These are phyloP conservation scores for Lineolata rhizophorae DNA, from an alignment of 495 filamentous ascomycete species.

Conservation along the genomic window DNA sequence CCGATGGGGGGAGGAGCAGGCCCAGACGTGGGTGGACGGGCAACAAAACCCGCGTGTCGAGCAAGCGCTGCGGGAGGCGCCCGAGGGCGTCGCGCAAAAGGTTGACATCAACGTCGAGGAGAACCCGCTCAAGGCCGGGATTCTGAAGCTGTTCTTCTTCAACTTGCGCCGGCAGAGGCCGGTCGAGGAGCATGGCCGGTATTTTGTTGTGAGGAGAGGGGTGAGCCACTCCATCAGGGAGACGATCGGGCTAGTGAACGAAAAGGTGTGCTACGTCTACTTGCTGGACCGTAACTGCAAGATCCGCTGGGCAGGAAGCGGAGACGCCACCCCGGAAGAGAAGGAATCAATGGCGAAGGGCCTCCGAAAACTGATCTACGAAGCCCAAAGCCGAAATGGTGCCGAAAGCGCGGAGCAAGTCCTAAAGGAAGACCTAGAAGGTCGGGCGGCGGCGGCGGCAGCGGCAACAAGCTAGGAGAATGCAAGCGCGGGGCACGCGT, in stretches of 20 bases:
- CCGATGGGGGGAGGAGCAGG: conserved; percentile 68
- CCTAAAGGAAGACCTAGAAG: too few species aligned
- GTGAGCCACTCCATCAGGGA: conserved; percentile 52
- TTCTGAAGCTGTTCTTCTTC: conserved; percentile 49
- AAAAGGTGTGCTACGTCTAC: conserved; percentile 85
- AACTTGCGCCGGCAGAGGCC: conserved; percentile 33
- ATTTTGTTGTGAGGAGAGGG: conserved; percentile 68
- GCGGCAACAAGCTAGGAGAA: too few species aligned
- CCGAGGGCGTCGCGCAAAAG: conserved; percentile 34
- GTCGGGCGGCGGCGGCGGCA: too few species aligned
- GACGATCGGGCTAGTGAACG: conserved; percentile 62
- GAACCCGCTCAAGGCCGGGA: conserved; percentile 47
- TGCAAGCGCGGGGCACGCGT: too few species aligned
- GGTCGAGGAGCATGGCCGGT: conserved; percentile 40
- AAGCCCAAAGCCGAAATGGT: too few species aligned
- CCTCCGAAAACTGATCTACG: conserved; percentile 12
- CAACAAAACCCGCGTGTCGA: conserved; percentile 43
- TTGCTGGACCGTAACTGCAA: conserved; percentile 67
- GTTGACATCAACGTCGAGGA: conserved; percentile 78
- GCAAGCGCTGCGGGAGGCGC: conserved; percentile 21
- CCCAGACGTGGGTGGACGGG: conserved; percentile 39
- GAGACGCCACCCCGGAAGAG: conserved; percentile 46
- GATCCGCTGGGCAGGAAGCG: conserved; percentile 90
- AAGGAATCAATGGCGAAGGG: conserved; percentile 47
- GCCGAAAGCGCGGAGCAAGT: too few species aligned